Percentiles rank a stretch among this genome's conserved stretches.
phyloP scores from a whole-genome alignment of 345 rosid species.

The Odontarrhena argentea region DNA sequence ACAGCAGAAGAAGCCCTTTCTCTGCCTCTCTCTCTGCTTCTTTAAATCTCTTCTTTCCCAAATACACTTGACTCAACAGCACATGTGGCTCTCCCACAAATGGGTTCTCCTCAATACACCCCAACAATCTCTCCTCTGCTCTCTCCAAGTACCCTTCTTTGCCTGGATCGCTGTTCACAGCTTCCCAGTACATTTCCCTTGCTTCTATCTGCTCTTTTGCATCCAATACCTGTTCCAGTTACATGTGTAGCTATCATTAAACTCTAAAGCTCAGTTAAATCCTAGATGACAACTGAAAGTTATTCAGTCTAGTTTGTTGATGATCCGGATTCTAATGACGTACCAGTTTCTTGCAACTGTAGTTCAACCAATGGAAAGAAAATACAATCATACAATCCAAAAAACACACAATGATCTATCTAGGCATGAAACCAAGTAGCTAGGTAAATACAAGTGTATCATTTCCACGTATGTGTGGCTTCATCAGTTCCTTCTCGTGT shows the following conservation, averaged over 20 bases:
- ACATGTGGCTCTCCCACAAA: conserved; percentile 84
- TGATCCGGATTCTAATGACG: conserved; percentile 1
- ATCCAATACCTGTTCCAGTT: conserved; percentile 46
- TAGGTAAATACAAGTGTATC: neutral
- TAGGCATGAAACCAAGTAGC: conserved; percentile 1
- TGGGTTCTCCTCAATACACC: conserved; percentile 67
- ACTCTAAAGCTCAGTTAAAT: neutral
- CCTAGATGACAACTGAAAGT: neutral
- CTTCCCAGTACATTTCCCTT: conserved; percentile 80
- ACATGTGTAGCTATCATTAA: conserved; percentile 16
- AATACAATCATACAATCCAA: neutral
- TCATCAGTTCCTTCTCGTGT: no score
- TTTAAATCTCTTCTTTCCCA: conserved; percentile 60
- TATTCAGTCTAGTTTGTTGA: neutral
- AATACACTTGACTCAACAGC: conserved; percentile 65
- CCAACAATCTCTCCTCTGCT: conserved; percentile 54
- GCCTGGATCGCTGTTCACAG: conserved; percentile 53
- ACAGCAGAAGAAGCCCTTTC: conserved; percentile 61
- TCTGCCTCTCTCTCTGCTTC: conserved; percentile 68
- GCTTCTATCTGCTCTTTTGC: conserved; percentile 63
- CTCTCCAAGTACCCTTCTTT: conserved; percentile 49
- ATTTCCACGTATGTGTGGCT: neutral
- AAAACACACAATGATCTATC: neutral
- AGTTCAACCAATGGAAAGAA: no score
- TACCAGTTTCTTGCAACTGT: neutral